A percentile compares a stretch with the other conserved stretches of the same genome.
phyloP scores from a whole-genome alignment of 352 stramenopile genomes.

The Globisporangium spiculum region DNA sequence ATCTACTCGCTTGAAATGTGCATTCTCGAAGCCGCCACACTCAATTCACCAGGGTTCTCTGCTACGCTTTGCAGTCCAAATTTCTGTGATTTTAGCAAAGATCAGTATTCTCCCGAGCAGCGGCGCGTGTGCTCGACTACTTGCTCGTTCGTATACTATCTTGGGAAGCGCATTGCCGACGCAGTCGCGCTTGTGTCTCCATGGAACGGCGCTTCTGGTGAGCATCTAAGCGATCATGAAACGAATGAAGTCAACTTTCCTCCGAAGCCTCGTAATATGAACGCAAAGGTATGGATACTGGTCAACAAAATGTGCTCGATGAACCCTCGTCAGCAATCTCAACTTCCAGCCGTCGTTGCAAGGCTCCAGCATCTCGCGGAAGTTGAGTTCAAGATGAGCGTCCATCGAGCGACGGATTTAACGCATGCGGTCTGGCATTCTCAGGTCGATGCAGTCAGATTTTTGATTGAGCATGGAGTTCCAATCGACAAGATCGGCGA shows the following conservation, averaged over 20 bases:
- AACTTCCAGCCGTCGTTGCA: neutral
- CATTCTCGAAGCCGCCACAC: neutral
- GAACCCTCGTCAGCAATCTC: neutral
- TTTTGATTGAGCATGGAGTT: conserved; percentile 2
- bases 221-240: no score
- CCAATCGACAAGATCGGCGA: neutral
- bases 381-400: neutral
- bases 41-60: neutral
- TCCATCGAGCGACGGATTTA: neutral
- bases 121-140: no score
- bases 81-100: neutral
- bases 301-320: neutral
- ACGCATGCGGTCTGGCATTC: neutral
- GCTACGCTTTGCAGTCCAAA: neutral
- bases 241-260: neutral
- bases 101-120: no score
- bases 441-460: neutral
- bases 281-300: neutral
- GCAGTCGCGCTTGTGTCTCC: no score
- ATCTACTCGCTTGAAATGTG: neutral
- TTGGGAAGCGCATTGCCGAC: no score
- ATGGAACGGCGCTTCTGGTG: no score
- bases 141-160: no score
- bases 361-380: neutral
- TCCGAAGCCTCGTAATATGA: neutral